These are phyloP conservation scores for Sporothrix pallida DNA, from an alignment of 2,329 filamentous ascomycete genomes.

Conservation along the genomic window DNA sequence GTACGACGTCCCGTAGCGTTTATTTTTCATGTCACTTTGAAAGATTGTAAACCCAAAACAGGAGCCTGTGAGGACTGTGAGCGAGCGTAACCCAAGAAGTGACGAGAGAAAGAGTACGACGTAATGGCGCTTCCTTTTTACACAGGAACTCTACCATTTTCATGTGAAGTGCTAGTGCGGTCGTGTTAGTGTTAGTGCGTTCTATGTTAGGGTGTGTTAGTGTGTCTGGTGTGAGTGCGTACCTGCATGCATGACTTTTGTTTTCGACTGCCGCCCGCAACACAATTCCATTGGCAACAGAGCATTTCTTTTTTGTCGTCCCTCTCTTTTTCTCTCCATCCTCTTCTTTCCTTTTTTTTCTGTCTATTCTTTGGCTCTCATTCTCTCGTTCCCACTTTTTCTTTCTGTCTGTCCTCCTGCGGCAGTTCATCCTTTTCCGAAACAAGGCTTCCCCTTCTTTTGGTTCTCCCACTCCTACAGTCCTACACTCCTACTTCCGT, in stretches of 20 bases:
- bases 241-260: slow-evolving; percentile 5
- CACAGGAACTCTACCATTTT: neutral
- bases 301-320: slow-evolving; percentile 2
- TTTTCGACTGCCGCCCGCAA: neutral
- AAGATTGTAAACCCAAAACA: slow-evolving; percentile 14
- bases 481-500: neutral
- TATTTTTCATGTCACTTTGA: neutral
- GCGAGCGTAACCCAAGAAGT: neutral
- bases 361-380: neutral
- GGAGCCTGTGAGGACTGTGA: neutral
- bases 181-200: neutral
- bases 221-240: neutral
- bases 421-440: slow-evolving; percentile 16
- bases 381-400: neutral
- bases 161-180: slow-evolving; percentile 18
- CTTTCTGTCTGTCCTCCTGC: neutral
- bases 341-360: neutral
- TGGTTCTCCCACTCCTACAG: neutral
- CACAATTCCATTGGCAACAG: slow-evolving; percentile 13
- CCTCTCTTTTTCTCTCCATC: neutral
- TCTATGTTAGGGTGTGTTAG: neutral
- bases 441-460: slow-evolving; percentile 1
- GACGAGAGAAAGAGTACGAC: neutral
- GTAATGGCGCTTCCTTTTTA: neutral
- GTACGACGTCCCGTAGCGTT: neutral